Evolutionary conservation across 306 rosid species (phyloP).

Genomic region (Vigna unguiculata): DNA sequence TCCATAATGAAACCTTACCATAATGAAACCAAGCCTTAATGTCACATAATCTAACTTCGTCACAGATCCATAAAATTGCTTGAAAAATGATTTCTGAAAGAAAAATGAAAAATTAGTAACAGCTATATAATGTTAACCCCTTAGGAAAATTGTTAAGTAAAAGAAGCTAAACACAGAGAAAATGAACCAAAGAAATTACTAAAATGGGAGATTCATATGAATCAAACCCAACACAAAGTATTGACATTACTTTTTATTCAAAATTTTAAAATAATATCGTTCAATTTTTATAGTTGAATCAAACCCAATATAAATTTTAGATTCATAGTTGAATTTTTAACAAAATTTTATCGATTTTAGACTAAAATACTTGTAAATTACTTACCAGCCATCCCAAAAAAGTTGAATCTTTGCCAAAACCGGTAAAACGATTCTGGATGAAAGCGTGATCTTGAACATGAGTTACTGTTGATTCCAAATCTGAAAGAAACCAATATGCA

Average conservation of each 20-base stretch:
- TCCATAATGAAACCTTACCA: slow-evolving; percentile 65
- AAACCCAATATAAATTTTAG: too few species aligned
- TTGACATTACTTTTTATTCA: too few species aligned
- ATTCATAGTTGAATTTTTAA: too few species aligned
- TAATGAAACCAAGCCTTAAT: slow-evolving; percentile 82
- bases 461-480: slow-evolving; percentile 52
- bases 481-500: slow-evolving; percentile 56
- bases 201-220: too few species aligned
- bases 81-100: slow-evolving; percentile 75
- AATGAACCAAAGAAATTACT: not conserved
- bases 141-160: not conserved
- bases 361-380: not conserved
- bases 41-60: slow-evolving; percentile 79
- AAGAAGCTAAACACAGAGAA: not conserved
- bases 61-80: slow-evolving; percentile 90
- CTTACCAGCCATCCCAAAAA: slow-evolving; percentile 86
- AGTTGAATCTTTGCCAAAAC: slow-evolving; percentile 69
- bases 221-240: too few species aligned
- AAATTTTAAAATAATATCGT: too few species aligned
- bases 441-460: slow-evolving; percentile 75
- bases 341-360: too few species aligned
- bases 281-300: too few species aligned
- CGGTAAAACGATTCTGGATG: slow-evolving; percentile 68
- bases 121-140: not conserved
- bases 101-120: slow-evolving; percentile 25